Conservation (phyloP, 345 rosid species). For the Sonneratia alba region DNA sequence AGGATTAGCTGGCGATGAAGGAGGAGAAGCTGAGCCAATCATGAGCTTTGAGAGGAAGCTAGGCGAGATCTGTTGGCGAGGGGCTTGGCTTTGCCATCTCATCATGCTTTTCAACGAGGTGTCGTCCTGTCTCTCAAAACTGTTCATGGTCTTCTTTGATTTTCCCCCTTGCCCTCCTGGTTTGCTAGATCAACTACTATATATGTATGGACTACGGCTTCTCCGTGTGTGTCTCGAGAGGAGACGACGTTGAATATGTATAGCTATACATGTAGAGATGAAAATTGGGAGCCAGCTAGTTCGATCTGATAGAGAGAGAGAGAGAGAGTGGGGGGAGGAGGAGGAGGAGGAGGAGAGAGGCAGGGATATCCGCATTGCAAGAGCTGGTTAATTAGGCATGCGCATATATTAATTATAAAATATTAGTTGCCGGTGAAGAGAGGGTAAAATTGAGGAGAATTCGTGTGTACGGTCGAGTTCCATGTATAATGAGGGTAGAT, state of each 20-base stretch:
- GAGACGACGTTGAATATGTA: too few relatives aligned
- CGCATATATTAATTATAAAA: neutral
- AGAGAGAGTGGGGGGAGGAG: too few relatives aligned
- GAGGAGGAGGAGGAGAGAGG: neutral
- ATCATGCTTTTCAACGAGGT: slow-evolving; percentile 26
- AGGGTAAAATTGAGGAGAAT: too few relatives aligned
- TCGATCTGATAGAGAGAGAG: neutral
- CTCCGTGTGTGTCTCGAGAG: too few relatives aligned
- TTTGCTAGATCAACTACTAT: neutral
- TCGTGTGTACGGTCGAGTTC: too few relatives aligned
- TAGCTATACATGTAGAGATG: too few relatives aligned
- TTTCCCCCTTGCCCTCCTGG: neutral
- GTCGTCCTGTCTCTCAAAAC: slow-evolving; percentile 36
- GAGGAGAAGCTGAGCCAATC: slow-evolving; percentile 5
- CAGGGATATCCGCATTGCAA: neutral
- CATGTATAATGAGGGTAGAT: too few relatives aligned
- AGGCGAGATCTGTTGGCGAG: neutral
- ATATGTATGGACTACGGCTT: too few relatives aligned
- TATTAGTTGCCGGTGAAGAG: neutral
- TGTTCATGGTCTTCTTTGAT: slow-evolving; percentile 18
- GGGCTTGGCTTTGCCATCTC: slow-evolving; percentile 31
- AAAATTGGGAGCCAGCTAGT: too few relatives aligned
- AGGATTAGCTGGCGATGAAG: slow-evolving; percentile 3
- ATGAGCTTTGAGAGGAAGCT: slow-evolving; percentile 12
- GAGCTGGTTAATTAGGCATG: too few relatives aligned